Conservation (phyloP, 768 basidiomycete genomes). For the Hemileccinum rubropunctum region DNA sequence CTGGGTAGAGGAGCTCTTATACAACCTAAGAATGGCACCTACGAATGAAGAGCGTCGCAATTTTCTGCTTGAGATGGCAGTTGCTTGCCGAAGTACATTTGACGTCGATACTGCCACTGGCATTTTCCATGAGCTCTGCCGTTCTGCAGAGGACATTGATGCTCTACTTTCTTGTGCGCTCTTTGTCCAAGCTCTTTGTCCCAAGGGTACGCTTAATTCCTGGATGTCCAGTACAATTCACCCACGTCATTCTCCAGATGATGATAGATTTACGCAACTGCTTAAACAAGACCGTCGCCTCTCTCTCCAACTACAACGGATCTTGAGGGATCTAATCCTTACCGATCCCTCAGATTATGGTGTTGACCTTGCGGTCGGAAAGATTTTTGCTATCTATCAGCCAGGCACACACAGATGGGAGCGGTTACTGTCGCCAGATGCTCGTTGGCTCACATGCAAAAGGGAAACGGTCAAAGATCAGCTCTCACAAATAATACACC, state of each 20-base stretch:
- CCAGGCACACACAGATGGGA: constrained; percentile 11
- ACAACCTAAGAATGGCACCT: constrained; percentile 11
- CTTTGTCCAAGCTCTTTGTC: constrained; percentile 14
- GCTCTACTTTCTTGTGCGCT: constrained; percentile 22
- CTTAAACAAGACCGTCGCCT: constrained; percentile 14
- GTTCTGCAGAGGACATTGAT: background rate
- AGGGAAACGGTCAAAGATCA: background rate
- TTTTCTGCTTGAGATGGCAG: constrained; percentile 33
- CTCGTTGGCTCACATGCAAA: constrained; percentile 14
- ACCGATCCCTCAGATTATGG: constrained; percentile 2
- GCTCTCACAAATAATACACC: background rate
- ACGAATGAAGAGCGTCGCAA: background rate
- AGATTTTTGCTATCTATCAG: constrained; percentile 6
- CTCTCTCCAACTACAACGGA: constrained; percentile 15
- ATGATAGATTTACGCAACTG: too few species aligned
- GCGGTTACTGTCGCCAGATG: background rate
- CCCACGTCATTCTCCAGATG: too few species aligned
- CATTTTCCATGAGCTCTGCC: background rate
- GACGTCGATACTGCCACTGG: constrained; percentile 2
- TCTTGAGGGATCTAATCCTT: background rate
- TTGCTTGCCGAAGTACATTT: constrained; percentile 32
- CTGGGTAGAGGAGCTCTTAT: constrained; percentile 34
- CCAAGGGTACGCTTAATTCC: too few species aligned
- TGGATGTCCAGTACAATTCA: too few species aligned
- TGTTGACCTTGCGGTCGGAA: constrained; percentile 9